Percentiles rank a stretch among this genome's conserved stretches.
phyloP scores from a whole-genome alignment of 2,329 filamentous ascomycete genomes.

The Apiospora arundinis region DNA sequence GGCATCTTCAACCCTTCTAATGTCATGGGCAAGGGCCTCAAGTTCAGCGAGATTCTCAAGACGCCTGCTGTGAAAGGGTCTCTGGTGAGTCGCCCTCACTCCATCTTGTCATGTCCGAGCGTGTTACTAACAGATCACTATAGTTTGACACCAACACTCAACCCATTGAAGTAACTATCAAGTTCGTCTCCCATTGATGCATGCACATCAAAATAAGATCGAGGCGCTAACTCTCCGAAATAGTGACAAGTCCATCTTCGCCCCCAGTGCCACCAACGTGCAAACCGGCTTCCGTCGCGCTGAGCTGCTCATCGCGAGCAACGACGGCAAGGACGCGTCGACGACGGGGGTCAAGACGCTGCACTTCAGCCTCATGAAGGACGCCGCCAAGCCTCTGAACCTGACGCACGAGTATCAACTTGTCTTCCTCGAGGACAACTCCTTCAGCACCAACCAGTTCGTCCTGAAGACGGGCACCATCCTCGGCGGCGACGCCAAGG shows the following conservation, averaged over 20 bases:
- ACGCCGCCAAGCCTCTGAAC: constrained; percentile 59
- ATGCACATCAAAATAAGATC: neutral
- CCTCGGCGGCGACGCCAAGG: constrained; percentile 42
- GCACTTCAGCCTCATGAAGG: constrained; percentile 65
- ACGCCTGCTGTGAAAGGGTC: constrained; percentile 46
- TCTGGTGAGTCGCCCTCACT: constrained; percentile 40
- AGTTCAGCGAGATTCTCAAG: constrained; percentile 7
- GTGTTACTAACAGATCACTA: constrained; percentile 20
- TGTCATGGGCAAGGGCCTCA: constrained; percentile 53
- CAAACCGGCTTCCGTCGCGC: constrained; percentile 67
- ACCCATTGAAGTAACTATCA: constrained; percentile 61
- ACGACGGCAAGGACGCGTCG: constrained; percentile 57
- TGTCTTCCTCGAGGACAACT: constrained; percentile 54
- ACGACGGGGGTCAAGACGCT: constrained; percentile 64
- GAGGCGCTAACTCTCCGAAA: too few relatives aligned
- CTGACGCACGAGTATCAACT: constrained; percentile 67
- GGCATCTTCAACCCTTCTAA: constrained; percentile 57
- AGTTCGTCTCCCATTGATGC: constrained; percentile 31
- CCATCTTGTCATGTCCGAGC: neutral
- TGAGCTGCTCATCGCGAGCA: constrained; percentile 59
- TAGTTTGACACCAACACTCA: constrained; percentile 53
- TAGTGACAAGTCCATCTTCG: constrained; percentile 63
- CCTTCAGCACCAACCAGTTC: constrained; percentile 58
- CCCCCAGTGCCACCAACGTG: constrained; percentile 51
- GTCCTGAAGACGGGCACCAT: constrained; percentile 62